Evolutionary conservation across 331 rosid genomes (phyloP).

Genomic region (Stylosanthes scabra): DNA sequence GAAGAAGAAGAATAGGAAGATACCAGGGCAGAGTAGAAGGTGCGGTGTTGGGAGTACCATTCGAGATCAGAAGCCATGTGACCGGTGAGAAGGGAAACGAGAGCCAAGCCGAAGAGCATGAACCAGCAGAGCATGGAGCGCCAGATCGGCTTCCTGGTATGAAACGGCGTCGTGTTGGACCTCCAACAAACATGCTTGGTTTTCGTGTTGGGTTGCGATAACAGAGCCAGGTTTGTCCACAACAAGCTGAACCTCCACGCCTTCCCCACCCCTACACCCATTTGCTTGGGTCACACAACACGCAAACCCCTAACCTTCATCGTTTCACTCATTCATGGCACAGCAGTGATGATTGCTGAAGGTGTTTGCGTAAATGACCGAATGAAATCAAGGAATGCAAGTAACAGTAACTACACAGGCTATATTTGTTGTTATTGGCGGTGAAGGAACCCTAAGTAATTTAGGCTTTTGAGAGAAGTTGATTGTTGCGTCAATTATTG

Average conservation of each 20-base stretch:
- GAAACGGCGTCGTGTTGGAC: constrained; percentile 46
- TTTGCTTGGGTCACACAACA: constrained; percentile 39
- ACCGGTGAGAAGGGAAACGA: constrained; percentile 85
- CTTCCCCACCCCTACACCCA: constrained; percentile 68
- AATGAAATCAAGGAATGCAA: constrained; percentile 23
- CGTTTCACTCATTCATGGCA: constrained; percentile 30
- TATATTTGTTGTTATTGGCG: not conserved
- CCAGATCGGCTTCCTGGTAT: constrained; percentile 60
- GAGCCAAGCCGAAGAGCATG: constrained; percentile 84
- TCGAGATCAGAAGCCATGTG: constrained; percentile 96
- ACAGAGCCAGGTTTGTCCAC: constrained; percentile 72
- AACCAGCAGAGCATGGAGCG: constrained; percentile 75
- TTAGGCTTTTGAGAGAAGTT: constrained; percentile 9
- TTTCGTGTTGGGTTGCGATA: constrained; percentile 44
- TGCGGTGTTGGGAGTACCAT: constrained; percentile 79
- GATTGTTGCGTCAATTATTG: not conserved
- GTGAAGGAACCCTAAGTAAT: constrained; percentile 46
- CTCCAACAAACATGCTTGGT: constrained; percentile 50
- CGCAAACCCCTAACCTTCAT: constrained; percentile 42
- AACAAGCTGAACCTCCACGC: constrained; percentile 64
- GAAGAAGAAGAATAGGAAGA: not conserved
- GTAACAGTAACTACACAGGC: no score
- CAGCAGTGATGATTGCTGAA: not conserved
- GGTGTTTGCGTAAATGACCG: not conserved
- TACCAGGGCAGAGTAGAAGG: constrained; percentile 70